Conservation (phyloP, 768 basidiomycete species). For the Hygrophoropsis aurantiaca region DNA sequence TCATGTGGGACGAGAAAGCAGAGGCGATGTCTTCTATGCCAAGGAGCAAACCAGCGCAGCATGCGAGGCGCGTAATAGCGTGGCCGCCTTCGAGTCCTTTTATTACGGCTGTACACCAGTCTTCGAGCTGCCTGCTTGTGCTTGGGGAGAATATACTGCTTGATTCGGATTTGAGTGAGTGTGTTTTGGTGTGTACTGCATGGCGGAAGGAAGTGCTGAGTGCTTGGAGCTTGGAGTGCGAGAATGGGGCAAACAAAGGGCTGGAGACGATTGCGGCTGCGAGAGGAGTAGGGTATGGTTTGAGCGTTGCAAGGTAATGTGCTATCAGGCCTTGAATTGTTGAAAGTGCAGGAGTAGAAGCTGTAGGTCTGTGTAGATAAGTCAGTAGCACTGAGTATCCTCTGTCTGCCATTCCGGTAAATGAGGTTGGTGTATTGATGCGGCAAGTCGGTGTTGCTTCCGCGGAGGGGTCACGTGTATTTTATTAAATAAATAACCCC, state of each 20-base stretch:
- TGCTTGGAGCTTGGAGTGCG: constrained; percentile 24
- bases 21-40: constrained; percentile 56
- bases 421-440: no score
- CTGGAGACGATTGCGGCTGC: constrained; percentile 32
- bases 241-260: constrained; percentile 28
- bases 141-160: constrained; percentile 31
- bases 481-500: no score
- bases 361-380: constrained; percentile 25
- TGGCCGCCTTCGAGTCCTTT: constrained; percentile 68
- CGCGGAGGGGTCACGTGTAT: no score
- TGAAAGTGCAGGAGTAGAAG: constrained; percentile 10
- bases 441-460: no score
- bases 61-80: constrained; percentile 59
- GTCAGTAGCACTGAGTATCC: constrained; percentile 25
- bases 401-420: constrained; percentile 10
- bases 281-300: constrained; percentile 30
- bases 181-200: constrained; percentile 29
- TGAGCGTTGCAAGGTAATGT: constrained; percentile 26
- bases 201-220: constrained; percentile 28
- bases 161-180: constrained; percentile 26
- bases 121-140: constrained; percentile 38
- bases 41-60: constrained; percentile 61
- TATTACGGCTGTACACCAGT: constrained; percentile 53
- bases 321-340: constrained; percentile 27
- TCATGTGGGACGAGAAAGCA: constrained; percentile 29